Evolutionary conservation across 1,284 basidiomycete species (phyloP).

Genomic region (Flammula alnicola): DNA sequence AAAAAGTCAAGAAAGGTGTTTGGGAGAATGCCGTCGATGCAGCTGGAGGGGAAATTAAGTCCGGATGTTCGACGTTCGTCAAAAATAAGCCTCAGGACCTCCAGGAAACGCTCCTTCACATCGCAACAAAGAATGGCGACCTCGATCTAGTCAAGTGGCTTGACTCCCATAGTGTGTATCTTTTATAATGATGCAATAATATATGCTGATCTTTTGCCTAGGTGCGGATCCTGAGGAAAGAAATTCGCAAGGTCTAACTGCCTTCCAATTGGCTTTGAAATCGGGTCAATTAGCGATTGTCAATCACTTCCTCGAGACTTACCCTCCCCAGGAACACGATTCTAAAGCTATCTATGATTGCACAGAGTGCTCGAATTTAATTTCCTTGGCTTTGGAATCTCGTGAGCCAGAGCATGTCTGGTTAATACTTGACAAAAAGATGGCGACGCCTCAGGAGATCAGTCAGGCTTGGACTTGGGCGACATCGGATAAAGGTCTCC

Average conservation of each 20-base stretch:
- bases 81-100: constrained; percentile 51
- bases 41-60: constrained; percentile 66
- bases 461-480: constrained; percentile 53
- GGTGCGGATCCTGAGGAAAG: constrained; percentile 75
- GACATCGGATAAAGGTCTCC: constrained; percentile 40
- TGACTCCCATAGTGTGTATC: constrained; percentile 62
- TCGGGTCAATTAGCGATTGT: constrained; percentile 53
- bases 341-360: constrained; percentile 49
- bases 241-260: constrained; percentile 57
- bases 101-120: constrained; percentile 71
- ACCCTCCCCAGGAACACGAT: constrained; percentile 58
- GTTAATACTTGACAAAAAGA: constrained; percentile 61
- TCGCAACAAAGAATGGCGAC: constrained; percentile 60
- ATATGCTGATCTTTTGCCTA: constrained; percentile 32
- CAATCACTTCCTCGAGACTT: constrained; percentile 59
- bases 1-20: constrained; percentile 61
- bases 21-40: constrained; percentile 75
- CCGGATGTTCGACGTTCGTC: constrained; percentile 58
- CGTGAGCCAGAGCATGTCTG: constrained; percentile 63
- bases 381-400: constrained; percentile 62
- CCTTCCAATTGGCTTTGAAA: constrained; percentile 69
- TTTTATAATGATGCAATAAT: constrained; percentile 1
- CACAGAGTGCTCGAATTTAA: constrained; percentile 44
- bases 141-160: constrained; percentile 67
- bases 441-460: constrained; percentile 54